Conservation (phyloP, 2,329 filamentous ascomycete genomes). For the Colletotrichum sp. region DNA sequence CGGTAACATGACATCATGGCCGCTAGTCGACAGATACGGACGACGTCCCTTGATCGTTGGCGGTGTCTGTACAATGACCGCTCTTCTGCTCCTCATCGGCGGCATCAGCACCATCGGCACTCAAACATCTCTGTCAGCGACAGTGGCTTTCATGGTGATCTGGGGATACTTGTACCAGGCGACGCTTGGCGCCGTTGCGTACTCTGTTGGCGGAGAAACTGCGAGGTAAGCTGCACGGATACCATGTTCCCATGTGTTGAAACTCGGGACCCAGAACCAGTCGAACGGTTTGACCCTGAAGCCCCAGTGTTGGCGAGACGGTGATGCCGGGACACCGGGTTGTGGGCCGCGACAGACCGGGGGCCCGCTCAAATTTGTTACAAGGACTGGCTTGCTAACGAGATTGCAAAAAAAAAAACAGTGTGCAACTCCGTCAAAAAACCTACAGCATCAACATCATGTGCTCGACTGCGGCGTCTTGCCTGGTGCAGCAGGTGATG, state of each 20-base stretch:
- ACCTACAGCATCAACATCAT: slow-evolving; percentile 39
- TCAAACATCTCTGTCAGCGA: slow-evolving; percentile 24
- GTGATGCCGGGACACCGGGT: neutral
- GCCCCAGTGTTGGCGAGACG: neutral
- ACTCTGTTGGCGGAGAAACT: slow-evolving; percentile 34
- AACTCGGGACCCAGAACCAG: neutral
- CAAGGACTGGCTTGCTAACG: slow-evolving; percentile 71
- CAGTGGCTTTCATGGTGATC: slow-evolving; percentile 32
- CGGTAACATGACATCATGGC: slow-evolving; percentile 34
- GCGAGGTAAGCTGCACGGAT: slow-evolving; percentile 22
- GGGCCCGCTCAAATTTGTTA: slow-evolving; percentile 65
- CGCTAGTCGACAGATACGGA: slow-evolving; percentile 33
- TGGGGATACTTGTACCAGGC: slow-evolving; percentile 34
- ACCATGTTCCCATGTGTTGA: neutral
- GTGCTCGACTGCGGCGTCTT: slow-evolving; percentile 32
- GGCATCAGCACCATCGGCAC: slow-evolving; percentile 33
- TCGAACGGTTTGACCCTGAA: neutral
- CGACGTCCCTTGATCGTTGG: slow-evolving; percentile 33
- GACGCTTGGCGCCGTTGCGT: slow-evolving; percentile 32
- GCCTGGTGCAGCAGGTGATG: slow-evolving; percentile 32
- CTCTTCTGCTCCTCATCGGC: slow-evolving; percentile 32
- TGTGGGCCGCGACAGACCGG: slow-evolving; percentile 41
- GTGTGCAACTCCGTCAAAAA: slow-evolving; percentile 33
- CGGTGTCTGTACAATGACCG: slow-evolving; percentile 31
- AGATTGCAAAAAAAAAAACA: slow-evolving; percentile 63